A percentile compares a stretch with the other conserved stretches of the same genome.
Evolutionary conservation across 371 early-diverging fungal species (phyloP).

Genomic region (Globomyces sp.): DNA sequence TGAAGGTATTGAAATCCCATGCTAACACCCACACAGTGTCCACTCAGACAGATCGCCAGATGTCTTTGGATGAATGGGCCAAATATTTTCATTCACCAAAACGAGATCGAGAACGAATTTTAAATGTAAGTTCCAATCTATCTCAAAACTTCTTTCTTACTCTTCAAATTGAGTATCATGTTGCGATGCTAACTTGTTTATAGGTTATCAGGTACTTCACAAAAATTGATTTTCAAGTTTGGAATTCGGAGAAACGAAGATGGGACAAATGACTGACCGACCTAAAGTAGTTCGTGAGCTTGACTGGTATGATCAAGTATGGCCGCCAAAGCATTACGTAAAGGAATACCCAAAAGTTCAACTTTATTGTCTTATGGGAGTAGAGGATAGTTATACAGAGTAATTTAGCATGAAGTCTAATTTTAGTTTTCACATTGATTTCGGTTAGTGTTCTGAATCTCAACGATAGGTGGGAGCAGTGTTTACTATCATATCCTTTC

Average conservation of each 20-base stretch:
- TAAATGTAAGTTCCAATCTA: conserved; percentile 48
- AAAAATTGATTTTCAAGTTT: conserved; percentile 53
- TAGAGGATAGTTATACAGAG: conserved; percentile 85
- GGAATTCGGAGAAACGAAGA: conserved; percentile 73
- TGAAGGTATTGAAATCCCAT: conserved; percentile 38
- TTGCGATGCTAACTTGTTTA: neutral
- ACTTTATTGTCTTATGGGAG: conserved; percentile 88
- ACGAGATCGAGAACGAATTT: conserved; percentile 60
- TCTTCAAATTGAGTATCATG: neutral
- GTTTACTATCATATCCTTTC: conserved; percentile 78
- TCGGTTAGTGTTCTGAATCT: conserved; percentile 47
- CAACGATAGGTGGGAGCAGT: conserved; percentile 60
- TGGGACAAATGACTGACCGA: conserved; percentile 63
- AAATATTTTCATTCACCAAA: conserved; percentile 66
- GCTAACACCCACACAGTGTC: conserved; percentile 47
- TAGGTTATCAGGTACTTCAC: neutral
- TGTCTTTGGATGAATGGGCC: conserved; percentile 82
- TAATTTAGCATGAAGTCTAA: conserved; percentile 28
- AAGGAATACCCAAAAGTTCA: conserved; percentile 81
- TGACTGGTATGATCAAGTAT: conserved; percentile 82
- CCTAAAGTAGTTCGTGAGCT: conserved; percentile 80
- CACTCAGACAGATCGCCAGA: conserved; percentile 71
- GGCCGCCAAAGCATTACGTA: conserved; percentile 62
- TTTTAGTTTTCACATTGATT: conserved; percentile 72
- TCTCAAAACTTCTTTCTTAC: conserved; percentile 14